Evolutionary conservation across 768 basidiomycete genomes (phyloP), one percentile per base, ranked within the genome.

Genomic region (Suillus weaverae): DNA sequence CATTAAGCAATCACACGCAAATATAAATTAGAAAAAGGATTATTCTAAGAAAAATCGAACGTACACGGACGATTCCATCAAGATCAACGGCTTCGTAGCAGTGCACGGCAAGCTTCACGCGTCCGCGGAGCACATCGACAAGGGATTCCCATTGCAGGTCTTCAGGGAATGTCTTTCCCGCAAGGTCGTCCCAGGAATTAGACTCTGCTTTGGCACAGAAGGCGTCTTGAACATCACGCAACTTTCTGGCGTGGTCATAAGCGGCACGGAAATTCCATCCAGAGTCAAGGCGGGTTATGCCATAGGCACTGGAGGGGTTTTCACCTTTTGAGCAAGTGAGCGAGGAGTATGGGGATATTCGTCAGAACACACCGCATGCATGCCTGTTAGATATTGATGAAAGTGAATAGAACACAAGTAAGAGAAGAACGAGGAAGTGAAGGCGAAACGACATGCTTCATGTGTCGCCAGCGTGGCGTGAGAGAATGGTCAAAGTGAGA

Each of bases 251-350:
- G 70, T 89, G 83, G 48, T 86, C 81, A 71, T 94, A 95, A 8
- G 93, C 94, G n/a, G 85, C 80, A 55, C 94, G 87, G 73, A 92
- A 84, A 10, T 88, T 81, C 88, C 90, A 95, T 67, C 86, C 83
- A 1, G 84, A 81, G 70, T 97, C 94, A 87, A 95, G 90, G 18
- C 94, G 86, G 41, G 78, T 84, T 32, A 73, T 67, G 26, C 84
- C 84, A 66, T 87, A 84, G 8, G 63, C 67, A 9, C 74, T 74
- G 9, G 72, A 73, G 5, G 75, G 76, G 62, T 78, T 79, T 66
- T 78, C 77, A 14, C 77, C 76, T 70, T 55, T 33, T 11, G 6
- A n/a, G 35, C 9, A 20, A 55, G n/a, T 55, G 13, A 55, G 61
- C 59, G n/a, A 60, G 8, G 33, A 33, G 18, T 10, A 63, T n/a